Percentiles rank a stretch among this genome's conserved stretches.
Conservation (phyloP, 257 asterid genomes). For the Verbena officinalis region DNA sequence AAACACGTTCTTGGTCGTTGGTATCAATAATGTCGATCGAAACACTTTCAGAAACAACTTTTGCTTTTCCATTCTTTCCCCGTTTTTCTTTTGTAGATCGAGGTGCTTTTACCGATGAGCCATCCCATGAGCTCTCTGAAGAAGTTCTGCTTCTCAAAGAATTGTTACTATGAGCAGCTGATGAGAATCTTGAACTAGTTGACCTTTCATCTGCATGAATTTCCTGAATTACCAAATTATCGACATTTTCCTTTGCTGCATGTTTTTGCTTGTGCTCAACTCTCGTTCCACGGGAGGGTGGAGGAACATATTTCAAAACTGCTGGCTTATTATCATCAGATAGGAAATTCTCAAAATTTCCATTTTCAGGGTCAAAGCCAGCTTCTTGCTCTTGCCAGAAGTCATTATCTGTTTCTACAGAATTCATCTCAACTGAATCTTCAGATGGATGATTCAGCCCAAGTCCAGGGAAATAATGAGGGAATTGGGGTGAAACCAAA, state of each 20-base stretch:
- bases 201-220: slow-evolving; percentile 60
- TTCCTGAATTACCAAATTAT: slow-evolving; percentile 51
- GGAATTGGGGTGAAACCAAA: slow-evolving; percentile 59
- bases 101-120: slow-evolving; percentile 46
- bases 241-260: slow-evolving; percentile 56
- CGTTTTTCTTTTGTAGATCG: slow-evolving; percentile 49
- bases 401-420: slow-evolving; percentile 60
- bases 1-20: slow-evolving; percentile 65
- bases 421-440: slow-evolving; percentile 51
- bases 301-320: slow-evolving; percentile 66
- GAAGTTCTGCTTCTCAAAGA: slow-evolving; percentile 58
- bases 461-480: slow-evolving; percentile 60
- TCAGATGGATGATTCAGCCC: slow-evolving; percentile 61
- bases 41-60: slow-evolving; percentile 52
- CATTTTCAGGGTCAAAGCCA: slow-evolving; percentile 56
- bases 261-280: slow-evolving; percentile 57
- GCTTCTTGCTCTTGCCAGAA: slow-evolving; percentile 65
- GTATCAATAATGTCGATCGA: slow-evolving; percentile 57
- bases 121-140: slow-evolving; percentile 69
- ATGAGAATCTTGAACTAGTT: slow-evolving; percentile 50
- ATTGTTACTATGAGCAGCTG: slow-evolving; percentile 49
- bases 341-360: slow-evolving; percentile 46
- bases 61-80: slow-evolving; percentile 66
- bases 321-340: slow-evolving; percentile 60
- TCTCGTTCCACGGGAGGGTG: slow-evolving; percentile 57